Base-by-base conservation (phyloP, 192 early-diverging fungal species). In the Bifiguratus adelaidae region DNA sequence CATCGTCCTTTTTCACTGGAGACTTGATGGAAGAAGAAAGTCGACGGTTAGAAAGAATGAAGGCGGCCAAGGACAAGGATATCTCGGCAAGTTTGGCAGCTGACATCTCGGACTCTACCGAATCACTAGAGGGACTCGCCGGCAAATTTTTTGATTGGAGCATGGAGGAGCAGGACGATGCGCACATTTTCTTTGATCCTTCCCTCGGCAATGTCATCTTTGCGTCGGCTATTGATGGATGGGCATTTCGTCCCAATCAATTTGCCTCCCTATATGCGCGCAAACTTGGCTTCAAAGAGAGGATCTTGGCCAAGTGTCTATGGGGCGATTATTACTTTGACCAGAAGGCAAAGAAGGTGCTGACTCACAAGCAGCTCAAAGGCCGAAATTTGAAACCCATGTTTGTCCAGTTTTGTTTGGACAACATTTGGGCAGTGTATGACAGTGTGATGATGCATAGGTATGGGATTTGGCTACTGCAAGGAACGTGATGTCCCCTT, bases 311-410 rank as follows among this genome's bases (percentile, higher is more conserved):
- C 46, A 85, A 85, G 49, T 78, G 86, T 25, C 73, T 99, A 46
- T 99, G 96, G 96, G 96, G 96, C 11, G 88, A 97, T 48, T 97
- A 80, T 61, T 99, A 89, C 68, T 73, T 97, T 49, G 96, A 99
- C 52, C 85, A 90, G 25, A 97, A 97, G 66, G 82, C 86, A 37
- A 95, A 92, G 59, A 81, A 86, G 7, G 81, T 97, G 2, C 63
- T 99, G 40, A 77, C 78, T 3, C 80, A 83, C 32, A 95, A 91
- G 61, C 89, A 86, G 23, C 57, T 91, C 15, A 82, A 88, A 40
- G 88, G 89, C 1, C 58, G 88, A 25, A 52, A 67, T 0, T 63
- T 94, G 44, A 97, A 99, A 60, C 92, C 95, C 2, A 70, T 99
- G 71, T 96, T 96, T 73, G 92, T 96, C 30, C 96, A 99, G 60